phyloP scores from a whole-genome alignment of 2,329 filamentous ascomycete species.

The Daldinia sp. region DNA sequence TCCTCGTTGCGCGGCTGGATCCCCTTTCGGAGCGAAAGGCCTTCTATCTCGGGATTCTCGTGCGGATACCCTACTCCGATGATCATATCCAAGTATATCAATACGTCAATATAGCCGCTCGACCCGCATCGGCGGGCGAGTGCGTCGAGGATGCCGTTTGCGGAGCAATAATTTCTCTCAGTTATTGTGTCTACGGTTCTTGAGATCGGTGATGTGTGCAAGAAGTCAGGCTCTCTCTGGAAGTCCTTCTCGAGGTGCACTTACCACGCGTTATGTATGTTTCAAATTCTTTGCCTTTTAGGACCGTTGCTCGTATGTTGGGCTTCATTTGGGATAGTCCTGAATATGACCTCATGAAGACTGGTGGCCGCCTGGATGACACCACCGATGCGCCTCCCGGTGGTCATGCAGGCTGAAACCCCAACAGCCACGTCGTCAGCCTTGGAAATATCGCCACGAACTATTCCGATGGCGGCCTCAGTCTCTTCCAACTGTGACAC shows the following conservation, averaged over 20 bases:
- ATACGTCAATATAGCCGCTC: neutral
- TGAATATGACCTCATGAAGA: neutral
- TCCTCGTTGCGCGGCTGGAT: neutral
- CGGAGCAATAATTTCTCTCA: neutral
- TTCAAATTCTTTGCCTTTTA: neutral
- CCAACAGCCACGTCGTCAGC: neutral
- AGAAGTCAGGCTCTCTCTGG: neutral
- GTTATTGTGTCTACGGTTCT: neutral
- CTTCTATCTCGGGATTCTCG: neutral
- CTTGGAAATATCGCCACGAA: neutral
- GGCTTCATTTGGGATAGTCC: neutral
- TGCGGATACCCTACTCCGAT: neutral
- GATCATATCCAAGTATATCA: neutral
- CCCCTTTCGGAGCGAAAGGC: neutral
- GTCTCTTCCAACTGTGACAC: neutral
- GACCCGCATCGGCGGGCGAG: neutral
- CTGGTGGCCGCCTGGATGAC: neutral
- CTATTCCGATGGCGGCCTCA: neutral
- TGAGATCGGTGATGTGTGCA: neutral
- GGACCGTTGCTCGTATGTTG: neutral
- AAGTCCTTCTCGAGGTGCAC: neutral
- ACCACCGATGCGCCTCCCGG: neutral
- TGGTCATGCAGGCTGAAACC: neutral
- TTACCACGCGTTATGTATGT: neutral
- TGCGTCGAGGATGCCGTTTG: neutral